Conservation (phyloP, 768 basidiomycete genomes). For the Pisolithus tinctorius region DNA sequence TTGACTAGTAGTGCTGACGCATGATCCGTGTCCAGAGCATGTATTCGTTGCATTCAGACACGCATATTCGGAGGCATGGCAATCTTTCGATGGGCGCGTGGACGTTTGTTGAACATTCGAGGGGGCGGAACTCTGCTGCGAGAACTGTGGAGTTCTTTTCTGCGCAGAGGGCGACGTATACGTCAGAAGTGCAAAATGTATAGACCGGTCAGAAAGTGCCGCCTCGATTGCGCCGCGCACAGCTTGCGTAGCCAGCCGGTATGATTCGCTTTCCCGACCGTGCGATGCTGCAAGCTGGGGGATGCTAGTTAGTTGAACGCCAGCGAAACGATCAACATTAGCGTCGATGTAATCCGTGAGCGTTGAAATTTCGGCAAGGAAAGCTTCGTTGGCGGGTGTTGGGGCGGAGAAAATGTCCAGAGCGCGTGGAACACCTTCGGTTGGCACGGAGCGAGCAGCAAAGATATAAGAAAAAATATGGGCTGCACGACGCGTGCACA, state of each 20-base stretch:
- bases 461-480: slow-evolving; percentile 53
- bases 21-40: slow-evolving; percentile 69
- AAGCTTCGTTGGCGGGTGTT: slow-evolving; percentile 32
- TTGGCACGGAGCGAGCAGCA: slow-evolving; percentile 28
- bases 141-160: slow-evolving; percentile 35
- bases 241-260: slow-evolving; percentile 37
- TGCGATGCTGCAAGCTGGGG: slow-evolving; percentile 38
- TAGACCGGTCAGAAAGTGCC: slow-evolving; percentile 30
- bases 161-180: slow-evolving; percentile 16
- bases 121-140: slow-evolving; percentile 45
- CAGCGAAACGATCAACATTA: slow-evolving; percentile 48
- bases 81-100: slow-evolving; percentile 54
- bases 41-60: slow-evolving; percentile 57
- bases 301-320: slow-evolving; percentile 51
- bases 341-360: slow-evolving; percentile 46
- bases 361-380: slow-evolving; percentile 38
- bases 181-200: slow-evolving; percentile 45
- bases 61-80: slow-evolving; percentile 45
- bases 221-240: slow-evolving; percentile 44
- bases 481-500: slow-evolving; percentile 51
- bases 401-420: slow-evolving; percentile 38
- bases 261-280: slow-evolving; percentile 51
- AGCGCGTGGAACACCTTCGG: slow-evolving; percentile 25
- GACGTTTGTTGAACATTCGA: slow-evolving; percentile 35
- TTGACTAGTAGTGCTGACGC: slow-evolving; percentile 51